Evolutionary conservation across 1,284 basidiomycete genomes (phyloP).

Genomic region (Heterobasidion annosum): DNA sequence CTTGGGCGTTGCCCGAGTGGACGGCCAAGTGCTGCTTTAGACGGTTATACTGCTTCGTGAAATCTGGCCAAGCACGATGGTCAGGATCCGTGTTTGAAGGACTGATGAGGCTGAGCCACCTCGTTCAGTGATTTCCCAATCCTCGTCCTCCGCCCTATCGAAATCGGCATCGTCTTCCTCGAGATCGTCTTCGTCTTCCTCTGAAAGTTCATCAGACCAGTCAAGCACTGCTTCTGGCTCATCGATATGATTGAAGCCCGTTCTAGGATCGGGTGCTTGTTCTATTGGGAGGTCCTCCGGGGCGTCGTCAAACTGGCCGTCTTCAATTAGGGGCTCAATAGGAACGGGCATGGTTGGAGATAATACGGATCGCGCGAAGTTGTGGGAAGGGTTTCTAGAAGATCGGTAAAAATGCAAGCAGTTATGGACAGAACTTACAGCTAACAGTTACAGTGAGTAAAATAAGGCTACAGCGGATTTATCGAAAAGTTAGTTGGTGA

Average conservation of each 20-base stretch:
- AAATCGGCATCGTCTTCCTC: slow-evolving; percentile 40
- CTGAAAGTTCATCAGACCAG: slow-evolving; percentile 15
- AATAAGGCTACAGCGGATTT: background rate
- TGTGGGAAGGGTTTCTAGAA: too few relatives aligned
- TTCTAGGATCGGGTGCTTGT: slow-evolving; percentile 9
- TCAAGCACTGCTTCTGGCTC: slow-evolving; percentile 22
- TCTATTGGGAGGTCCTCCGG: slow-evolving; percentile 18
- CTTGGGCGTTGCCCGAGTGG: slow-evolving; percentile 55
- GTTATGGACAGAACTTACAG: too few relatives aligned
- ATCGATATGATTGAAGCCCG: slow-evolving; percentile 40
- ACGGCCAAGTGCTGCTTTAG: slow-evolving; percentile 78
- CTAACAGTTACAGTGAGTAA: background rate
- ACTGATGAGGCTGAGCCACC: slow-evolving; percentile 27
- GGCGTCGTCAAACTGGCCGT: slow-evolving; percentile 49
- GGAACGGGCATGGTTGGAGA: background rate
- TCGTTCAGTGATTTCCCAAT: slow-evolving; percentile 83
- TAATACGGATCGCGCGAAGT: too few relatives aligned
- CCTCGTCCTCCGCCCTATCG: slow-evolving; percentile 72
- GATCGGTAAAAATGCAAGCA: too few relatives aligned
- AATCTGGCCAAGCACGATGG: slow-evolving; percentile 45
- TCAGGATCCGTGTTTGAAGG: too few relatives aligned
- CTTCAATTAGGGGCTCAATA: slow-evolving; percentile 16
- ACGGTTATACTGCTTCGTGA: slow-evolving; percentile 95
- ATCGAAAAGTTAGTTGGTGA: background rate
- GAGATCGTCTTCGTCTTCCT: slow-evolving; percentile 22